Conservation (phyloP, 2,329 filamentous ascomycete genomes). For the Penicillium sp. region DNA sequence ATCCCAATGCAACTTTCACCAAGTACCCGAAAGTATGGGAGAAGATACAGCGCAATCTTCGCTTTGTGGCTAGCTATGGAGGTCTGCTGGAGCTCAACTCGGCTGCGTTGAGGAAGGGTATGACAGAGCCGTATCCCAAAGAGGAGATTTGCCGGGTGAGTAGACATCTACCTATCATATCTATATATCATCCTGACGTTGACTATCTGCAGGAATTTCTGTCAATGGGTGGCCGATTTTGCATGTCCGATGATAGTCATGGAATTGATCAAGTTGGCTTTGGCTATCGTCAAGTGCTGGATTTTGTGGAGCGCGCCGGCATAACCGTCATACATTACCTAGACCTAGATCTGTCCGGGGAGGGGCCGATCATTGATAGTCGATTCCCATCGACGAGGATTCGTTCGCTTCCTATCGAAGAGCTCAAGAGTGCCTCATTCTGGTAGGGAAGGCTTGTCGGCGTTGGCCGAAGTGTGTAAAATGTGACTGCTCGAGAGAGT, state of each 20-base stretch:
- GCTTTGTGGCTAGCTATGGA: constrained; percentile 65
- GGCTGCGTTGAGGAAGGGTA: constrained; percentile 79
- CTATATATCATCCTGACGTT: constrained; percentile 18
- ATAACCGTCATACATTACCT: constrained; percentile 39
- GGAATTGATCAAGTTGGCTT: constrained; percentile 81
- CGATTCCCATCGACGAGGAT: constrained; percentile 37
- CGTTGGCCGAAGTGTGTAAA: background rate
- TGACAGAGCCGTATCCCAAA: constrained; percentile 85
- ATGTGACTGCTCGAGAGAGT: background rate
- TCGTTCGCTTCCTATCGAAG: constrained; percentile 27
- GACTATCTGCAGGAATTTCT: constrained; percentile 62
- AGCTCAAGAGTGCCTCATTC: constrained; percentile 24
- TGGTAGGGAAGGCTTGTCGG: background rate
- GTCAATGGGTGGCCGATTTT: constrained; percentile 71
- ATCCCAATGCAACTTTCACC: constrained; percentile 60
- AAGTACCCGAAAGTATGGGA: constrained; percentile 66
- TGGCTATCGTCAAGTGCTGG: constrained; percentile 69
- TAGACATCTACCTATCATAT: constrained; percentile 21
- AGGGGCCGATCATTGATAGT: constrained; percentile 22
- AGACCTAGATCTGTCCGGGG: constrained; percentile 20
- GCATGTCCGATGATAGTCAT: constrained; percentile 93
- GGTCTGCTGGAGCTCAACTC: constrained; percentile 89
- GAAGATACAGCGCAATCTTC: constrained; percentile 69
- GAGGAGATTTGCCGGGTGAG: constrained; percentile 63
- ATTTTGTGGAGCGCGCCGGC: constrained; percentile 58